phyloP scores from a whole-genome alignment of 2,329 filamentous ascomycete genomes.

The Pestalotiopsis sp. region DNA sequence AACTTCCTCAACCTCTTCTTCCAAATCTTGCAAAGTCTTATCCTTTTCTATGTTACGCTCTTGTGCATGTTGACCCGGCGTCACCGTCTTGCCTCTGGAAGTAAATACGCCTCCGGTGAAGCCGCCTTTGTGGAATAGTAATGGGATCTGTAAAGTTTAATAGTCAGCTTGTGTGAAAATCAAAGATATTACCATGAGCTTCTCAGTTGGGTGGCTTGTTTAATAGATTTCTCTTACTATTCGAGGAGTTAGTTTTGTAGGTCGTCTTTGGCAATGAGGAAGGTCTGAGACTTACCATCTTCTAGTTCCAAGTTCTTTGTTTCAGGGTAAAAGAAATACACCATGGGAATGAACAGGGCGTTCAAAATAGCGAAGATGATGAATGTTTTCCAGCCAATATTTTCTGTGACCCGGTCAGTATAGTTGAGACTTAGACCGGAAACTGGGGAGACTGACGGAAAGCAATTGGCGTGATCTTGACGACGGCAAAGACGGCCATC shows the following conservation, averaged over 20 bases:
- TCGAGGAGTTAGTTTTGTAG: neutral
- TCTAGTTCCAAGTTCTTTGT: slow-evolving; percentile 45
- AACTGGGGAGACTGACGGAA: slow-evolving; percentile 15
- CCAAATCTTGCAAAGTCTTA: neutral
- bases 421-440: neutral
- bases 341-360: slow-evolving; percentile 31
- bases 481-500: slow-evolving; percentile 23
- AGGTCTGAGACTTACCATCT: slow-evolving; percentile 28
- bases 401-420: slow-evolving; percentile 20
- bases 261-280: too few relatives aligned
- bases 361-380: slow-evolving; percentile 29
- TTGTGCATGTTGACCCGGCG: slow-evolving; percentile 33
- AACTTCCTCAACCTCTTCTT: neutral
- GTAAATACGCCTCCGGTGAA: slow-evolving; percentile 38
- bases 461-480: slow-evolving; percentile 22
- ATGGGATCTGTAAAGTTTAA: neutral
- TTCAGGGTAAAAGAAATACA: slow-evolving; percentile 44
- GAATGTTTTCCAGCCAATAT: slow-evolving; percentile 27
- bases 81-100: slow-evolving; percentile 23
- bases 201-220: neutral
- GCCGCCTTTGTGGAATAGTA: slow-evolving; percentile 37
- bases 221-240: neutral
- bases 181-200: neutral
- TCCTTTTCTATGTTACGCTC: slow-evolving; percentile 19
- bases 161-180: neutral